Percentiles rank a stretch among this genome's conserved stretches.
Conservation (phyloP, 148 eudicot species). For the Drosera capensis region DNA sequence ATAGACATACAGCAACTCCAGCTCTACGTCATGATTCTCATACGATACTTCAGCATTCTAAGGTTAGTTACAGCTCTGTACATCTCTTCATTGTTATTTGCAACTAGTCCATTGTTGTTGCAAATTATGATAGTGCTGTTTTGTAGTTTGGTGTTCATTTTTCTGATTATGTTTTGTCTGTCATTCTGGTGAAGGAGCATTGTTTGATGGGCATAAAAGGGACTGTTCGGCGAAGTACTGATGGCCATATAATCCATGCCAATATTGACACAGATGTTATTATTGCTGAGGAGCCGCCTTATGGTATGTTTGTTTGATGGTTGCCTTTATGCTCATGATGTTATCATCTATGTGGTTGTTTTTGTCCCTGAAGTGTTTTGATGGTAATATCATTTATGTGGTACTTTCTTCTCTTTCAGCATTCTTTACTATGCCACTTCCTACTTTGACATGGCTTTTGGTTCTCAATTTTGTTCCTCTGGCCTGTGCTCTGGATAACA, state of each 20-base stretch:
- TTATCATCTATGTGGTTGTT: background rate
- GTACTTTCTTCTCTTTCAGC: too few species aligned
- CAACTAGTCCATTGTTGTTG: background rate
- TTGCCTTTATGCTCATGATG: background rate
- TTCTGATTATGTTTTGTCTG: slow-evolving; percentile 3
- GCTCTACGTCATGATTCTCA: slow-evolving; percentile 90
- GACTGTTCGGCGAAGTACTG: slow-evolving; percentile 93
- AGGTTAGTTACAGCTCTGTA: slow-evolving; percentile 30
- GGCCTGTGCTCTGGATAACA: too few species aligned
- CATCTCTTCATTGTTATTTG: background rate
- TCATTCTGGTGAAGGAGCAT: slow-evolving; percentile 56
- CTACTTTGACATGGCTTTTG: too few species aligned
- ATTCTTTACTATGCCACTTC: too few species aligned
- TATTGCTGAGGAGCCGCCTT: slow-evolving; percentile 94
- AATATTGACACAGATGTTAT: slow-evolving; percentile 96
- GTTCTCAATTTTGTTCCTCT: too few species aligned
- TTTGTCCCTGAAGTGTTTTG: too few species aligned
- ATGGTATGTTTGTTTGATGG: slow-evolving; percentile 30
- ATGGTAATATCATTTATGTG: too few species aligned
- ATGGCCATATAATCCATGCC: slow-evolving; percentile 97
- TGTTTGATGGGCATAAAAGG: slow-evolving; percentile 99
- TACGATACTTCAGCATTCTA: slow-evolving; percentile 87
- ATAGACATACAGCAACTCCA: slow-evolving; percentile 69
- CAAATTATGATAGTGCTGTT: background rate
- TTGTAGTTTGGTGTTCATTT: background rate